Percentiles rank a stretch among this genome's conserved stretches.
Evolutionary conservation across 306 rosid genomes (phyloP).

Genomic region (Morella rubra): DNA sequence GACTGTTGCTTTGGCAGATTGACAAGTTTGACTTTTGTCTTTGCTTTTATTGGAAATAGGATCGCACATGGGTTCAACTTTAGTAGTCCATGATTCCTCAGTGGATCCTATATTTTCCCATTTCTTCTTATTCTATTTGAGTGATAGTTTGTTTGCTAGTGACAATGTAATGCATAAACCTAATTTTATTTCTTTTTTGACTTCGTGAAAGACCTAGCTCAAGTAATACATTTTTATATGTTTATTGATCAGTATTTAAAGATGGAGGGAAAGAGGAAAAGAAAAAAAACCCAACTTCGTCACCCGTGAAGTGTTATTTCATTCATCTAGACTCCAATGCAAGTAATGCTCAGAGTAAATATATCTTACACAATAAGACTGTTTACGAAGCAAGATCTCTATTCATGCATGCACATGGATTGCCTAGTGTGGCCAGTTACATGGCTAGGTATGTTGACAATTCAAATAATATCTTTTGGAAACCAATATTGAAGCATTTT

Average conservation of each 20-base stretch:
- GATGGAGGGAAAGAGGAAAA: constrained; percentile 76
- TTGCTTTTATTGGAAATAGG: constrained; percentile 2
- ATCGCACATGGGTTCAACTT: background rate
- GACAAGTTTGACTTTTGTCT: background rate
- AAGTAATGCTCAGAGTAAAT: constrained; percentile 34
- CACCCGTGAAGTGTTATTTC: constrained; percentile 75
- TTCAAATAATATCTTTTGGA: constrained; percentile 1
- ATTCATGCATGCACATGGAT: constrained; percentile 72
- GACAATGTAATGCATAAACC: constrained; percentile 5
- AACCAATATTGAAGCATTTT: background rate
- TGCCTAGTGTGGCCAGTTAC: constrained; percentile 52
- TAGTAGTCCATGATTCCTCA: background rate
- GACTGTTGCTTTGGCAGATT: background rate
- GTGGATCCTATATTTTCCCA: background rate
- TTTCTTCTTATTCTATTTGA: background rate
- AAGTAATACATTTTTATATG: constrained; percentile 17
- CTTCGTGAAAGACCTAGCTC: constrained; percentile 19
- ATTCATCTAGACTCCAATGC: constrained; percentile 51
- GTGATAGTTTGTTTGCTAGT: background rate
- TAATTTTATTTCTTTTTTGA: background rate
- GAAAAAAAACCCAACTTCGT: constrained; percentile 57
- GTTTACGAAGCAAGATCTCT: constrained; percentile 49
- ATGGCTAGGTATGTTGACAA: constrained; percentile 66
- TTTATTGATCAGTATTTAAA: constrained; percentile 63
- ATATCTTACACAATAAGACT: constrained; percentile 45